Evolutionary conservation across 2,329 filamentous ascomycete species (phyloP).

Genomic region (Neofusicoccum sp.): DNA sequence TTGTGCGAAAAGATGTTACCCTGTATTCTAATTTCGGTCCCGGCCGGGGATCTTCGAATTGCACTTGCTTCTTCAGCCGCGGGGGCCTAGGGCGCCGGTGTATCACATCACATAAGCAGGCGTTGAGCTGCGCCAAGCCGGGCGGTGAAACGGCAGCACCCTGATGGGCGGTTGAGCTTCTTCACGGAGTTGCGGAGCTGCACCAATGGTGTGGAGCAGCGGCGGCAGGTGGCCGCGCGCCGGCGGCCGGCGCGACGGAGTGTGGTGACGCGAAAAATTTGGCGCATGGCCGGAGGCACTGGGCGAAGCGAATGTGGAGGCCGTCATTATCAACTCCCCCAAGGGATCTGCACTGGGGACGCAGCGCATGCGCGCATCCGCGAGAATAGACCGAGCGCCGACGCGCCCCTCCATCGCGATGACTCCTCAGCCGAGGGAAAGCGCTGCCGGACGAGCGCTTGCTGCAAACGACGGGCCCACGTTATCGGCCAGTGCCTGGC

Average conservation of each 20-base stretch:
- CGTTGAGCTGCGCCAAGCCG: conserved; percentile 11
- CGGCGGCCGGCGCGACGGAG: neutral
- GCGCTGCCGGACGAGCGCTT: conserved; percentile 12
- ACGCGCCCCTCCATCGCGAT: conserved; percentile 4
- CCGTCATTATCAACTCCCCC: conserved; percentile 2
- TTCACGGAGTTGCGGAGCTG: neutral
- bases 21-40: conserved; percentile 21
- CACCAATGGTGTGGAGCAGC: neutral
- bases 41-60: conserved; percentile 4
- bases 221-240: neutral
- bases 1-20: conserved; percentile 20
- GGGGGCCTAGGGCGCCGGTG: no score
- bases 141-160: neutral
- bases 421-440: conserved; percentile 17
- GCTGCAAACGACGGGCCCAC: neutral
- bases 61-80: conserved; percentile 3
- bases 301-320: conserved; percentile 8
- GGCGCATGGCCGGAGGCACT: neutral
- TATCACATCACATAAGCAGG: neutral
- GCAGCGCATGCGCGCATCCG: neutral
- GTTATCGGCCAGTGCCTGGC: conserved; percentile 6
- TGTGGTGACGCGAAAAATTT: neutral
- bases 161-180: neutral
- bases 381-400: conserved; percentile 12
- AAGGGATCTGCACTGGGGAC: conserved; percentile 10